Conservation (phyloP, 2,329 filamentous ascomycete genomes). For the Sporothrix globosa region DNA sequence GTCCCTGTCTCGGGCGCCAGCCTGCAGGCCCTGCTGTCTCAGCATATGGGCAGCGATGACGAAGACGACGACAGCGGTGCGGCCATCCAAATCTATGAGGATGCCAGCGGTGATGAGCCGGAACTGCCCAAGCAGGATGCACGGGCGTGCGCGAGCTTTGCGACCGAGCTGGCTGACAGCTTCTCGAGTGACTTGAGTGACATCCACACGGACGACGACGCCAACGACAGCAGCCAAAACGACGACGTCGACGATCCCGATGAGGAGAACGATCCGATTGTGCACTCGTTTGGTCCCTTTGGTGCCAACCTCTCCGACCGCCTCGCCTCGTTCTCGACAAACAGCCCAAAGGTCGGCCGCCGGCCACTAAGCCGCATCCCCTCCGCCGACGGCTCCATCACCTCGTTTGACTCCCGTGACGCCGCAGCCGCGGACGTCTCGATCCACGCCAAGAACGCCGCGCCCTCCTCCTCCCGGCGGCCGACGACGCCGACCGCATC, state of each 20-base stretch:
- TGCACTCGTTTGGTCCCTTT: constrained; percentile 90
- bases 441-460: constrained; percentile 13
- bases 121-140: constrained; percentile 46
- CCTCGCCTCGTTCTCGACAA: constrained; percentile 74
- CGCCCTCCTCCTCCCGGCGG: neutral
- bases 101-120: constrained; percentile 61
- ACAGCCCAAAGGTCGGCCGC: constrained; percentile 59
- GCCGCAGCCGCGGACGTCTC: neutral
- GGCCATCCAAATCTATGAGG: constrained; percentile 73
- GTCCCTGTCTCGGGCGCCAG: constrained; percentile 48
- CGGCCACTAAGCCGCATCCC: constrained; percentile 32
- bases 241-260: constrained; percentile 77
- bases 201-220: constrained; percentile 59
- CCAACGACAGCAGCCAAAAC: constrained; percentile 67
- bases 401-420: constrained; percentile 30
- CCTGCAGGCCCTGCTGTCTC: constrained; percentile 52
- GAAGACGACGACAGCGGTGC: constrained; percentile 44
- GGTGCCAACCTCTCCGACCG: constrained; percentile 82
- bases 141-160: constrained; percentile 50
- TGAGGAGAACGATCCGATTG: constrained; percentile 91
- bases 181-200: constrained; percentile 63
- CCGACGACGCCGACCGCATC: constrained; percentile 16
- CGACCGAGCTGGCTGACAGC: constrained; percentile 55
- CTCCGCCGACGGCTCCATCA: constrained; percentile 35
- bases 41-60: constrained; percentile 38